Percentiles rank a stretch among this genome's conserved stretches.
phyloP scores from a whole-genome alignment of 805 yeast genomes.

The Candida odintsovae region DNA sequence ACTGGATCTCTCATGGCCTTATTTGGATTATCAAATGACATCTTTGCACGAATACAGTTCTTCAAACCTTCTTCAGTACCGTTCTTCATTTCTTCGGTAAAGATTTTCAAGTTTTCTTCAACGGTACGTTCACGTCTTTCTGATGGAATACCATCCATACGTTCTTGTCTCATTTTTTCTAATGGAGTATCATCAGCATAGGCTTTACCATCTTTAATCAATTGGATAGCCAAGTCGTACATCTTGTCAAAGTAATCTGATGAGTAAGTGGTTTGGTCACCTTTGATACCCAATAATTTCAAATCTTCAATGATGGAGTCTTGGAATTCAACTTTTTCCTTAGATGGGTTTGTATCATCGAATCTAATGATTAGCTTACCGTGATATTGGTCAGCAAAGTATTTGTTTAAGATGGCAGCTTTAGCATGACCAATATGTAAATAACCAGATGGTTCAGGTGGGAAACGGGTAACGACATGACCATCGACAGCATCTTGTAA shows the following conservation, averaged over 20 bases:
- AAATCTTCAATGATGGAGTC: slow-evolving; percentile 93
- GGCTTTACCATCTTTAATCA: slow-evolving; percentile 95
- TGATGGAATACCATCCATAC: slow-evolving; percentile 95
- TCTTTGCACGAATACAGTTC: slow-evolving; percentile 95
- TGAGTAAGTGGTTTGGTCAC: slow-evolving; percentile 82
- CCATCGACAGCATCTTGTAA: slow-evolving; percentile 90
- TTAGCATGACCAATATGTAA: slow-evolving; percentile 99
- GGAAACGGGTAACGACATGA: slow-evolving; percentile 96
- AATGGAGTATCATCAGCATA: slow-evolving; percentile 95
- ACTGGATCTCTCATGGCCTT: slow-evolving; percentile 98
- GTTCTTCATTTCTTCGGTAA: slow-evolving; percentile 86
- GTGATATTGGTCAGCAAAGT: slow-evolving; percentile 91
- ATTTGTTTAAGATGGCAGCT: slow-evolving; percentile 95
- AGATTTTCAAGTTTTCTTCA: slow-evolving; percentile 84
- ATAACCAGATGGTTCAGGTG: slow-evolving; percentile 99
- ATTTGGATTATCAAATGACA: slow-evolving; percentile 85
- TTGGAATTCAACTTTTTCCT: slow-evolving; percentile 93
- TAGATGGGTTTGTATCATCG: slow-evolving; percentile 97
- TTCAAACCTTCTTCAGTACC: slow-evolving; percentile 91
- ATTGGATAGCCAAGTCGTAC: slow-evolving; percentile 78
- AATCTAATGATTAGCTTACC: slow-evolving; percentile 96
- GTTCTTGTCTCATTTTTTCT: slow-evolving; percentile 96
- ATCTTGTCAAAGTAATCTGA: slow-evolving; percentile 90
- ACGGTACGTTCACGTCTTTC: slow-evolving; percentile 88
- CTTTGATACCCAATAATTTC: slow-evolving; percentile 84